phyloP scores from a whole-genome alignment of 176 grass and related monocot species.

The Canna indica region DNA sequence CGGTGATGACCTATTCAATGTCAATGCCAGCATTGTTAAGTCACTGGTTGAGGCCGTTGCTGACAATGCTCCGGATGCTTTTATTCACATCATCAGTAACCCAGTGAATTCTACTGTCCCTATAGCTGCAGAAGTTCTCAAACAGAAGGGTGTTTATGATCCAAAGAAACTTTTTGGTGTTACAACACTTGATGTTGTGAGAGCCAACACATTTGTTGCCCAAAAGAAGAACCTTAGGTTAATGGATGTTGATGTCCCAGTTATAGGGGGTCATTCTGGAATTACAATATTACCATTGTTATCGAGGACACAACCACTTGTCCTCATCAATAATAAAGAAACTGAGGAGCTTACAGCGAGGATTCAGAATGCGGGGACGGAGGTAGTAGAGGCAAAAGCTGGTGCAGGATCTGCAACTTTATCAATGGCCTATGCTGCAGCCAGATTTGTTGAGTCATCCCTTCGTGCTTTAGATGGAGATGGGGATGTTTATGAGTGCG shows the following conservation, averaged over 20 bases:
- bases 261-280: constrained; percentile 29
- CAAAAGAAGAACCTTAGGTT: constrained; percentile 30
- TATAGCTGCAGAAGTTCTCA: constrained; percentile 36
- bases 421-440: constrained; percentile 44
- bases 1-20: constrained; percentile 31
- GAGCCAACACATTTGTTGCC: constrained; percentile 36
- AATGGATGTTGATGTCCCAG: constrained; percentile 46
- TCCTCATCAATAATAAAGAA: constrained; percentile 37
- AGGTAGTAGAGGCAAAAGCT: constrained; percentile 38
- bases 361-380: constrained; percentile 30
- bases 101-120: constrained; percentile 42
- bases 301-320: constrained; percentile 32
- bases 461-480: constrained; percentile 34
- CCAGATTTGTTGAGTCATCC: constrained; percentile 33
- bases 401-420: constrained; percentile 24
- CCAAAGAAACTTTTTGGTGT: constrained; percentile 43
- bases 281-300: constrained; percentile 39
- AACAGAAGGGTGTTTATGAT: constrained; percentile 36
- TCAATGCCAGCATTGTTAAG: constrained; percentile 33
- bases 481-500: constrained; percentile 34
- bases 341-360: constrained; percentile 25
- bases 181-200: constrained; percentile 40
- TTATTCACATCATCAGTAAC: constrained; percentile 33
- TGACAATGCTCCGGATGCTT: constrained; percentile 32
- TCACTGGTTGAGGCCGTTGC: constrained; percentile 37